Evolutionary conservation across 352 stramenopile genomes (phyloP).

Genomic region (Globisporangium solare): DNA sequence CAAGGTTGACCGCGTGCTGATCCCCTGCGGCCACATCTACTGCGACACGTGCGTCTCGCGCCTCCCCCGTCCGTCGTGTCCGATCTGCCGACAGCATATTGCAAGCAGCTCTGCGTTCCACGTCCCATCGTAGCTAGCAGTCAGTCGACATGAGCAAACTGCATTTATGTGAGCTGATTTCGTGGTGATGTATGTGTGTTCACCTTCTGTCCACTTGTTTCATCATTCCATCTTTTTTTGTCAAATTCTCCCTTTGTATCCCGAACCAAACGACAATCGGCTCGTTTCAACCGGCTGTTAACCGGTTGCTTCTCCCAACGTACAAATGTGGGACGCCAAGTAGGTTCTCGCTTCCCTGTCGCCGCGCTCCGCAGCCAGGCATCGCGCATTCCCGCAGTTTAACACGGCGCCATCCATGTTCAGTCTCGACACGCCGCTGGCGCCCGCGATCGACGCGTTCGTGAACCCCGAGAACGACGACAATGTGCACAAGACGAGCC

Average conservation of each 20-base stretch:
- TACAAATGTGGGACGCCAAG: slow-evolving; percentile 5
- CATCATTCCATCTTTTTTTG: too few species aligned
- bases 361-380: neutral
- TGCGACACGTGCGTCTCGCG: slow-evolving; percentile 59
- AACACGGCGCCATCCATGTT: slow-evolving; percentile 45
- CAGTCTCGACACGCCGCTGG: slow-evolving; percentile 75
- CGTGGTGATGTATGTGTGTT: too few species aligned
- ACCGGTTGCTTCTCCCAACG: too few species aligned
- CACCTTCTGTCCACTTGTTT: too few species aligned
- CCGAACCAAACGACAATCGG: too few species aligned
- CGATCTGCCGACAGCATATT: slow-evolving; percentile 67
- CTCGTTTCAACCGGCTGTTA: too few species aligned
- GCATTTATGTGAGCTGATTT: too few species aligned
- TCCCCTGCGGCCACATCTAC: slow-evolving; percentile 83
- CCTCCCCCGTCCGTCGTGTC: slow-evolving; percentile 58
- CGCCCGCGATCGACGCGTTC: slow-evolving; percentile 82
- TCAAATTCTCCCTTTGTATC: too few species aligned
- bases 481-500: slow-evolving; percentile 72
- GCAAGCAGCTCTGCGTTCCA: slow-evolving; percentile 59
- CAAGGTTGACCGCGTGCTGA: slow-evolving; percentile 75
- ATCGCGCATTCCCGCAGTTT: neutral
- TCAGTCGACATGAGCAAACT: too few species aligned
- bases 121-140: slow-evolving; percentile 28
- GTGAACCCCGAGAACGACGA: slow-evolving; percentile 84
- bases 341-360: neutral